Evolutionary conservation across 1,284 basidiomycete species (phyloP), one percentile per base, ranked within the genome.

Genomic region (Cutaneotrichosporon daszewskae): DNA sequence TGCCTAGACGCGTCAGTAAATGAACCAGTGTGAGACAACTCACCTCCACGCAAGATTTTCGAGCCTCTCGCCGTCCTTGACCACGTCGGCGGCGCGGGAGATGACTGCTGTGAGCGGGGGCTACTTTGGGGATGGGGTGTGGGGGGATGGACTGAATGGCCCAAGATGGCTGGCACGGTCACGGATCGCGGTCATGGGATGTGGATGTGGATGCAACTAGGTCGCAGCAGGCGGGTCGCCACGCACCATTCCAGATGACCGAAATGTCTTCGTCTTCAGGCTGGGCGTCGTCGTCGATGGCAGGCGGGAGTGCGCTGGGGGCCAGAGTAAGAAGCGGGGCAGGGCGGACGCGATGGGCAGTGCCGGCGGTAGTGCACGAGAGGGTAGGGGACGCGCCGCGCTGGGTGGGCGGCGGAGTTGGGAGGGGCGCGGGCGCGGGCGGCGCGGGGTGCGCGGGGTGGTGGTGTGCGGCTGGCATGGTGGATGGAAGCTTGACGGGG

Each of bases 11-110:
- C 10, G 51, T 46, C 23, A 49, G 46, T 26, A 29, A 18, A n/a
- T n/a, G n/a, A n/a, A n/a, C n/a, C n/a, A n/a, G n/a, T n/a, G n/a
- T n/a, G n/a, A n/a, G n/a, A n/a, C n/a, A n/a, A 37, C 45, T 46
- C 31, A 68, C 60, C 64, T 45, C 66, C 66, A 69, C 5, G 65
- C 61, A 7, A 69, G 55, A 29, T 69, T 69, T 45, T 69, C 66
- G 20, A 69, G 45, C 11, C 66, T 46, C 29, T 63, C 53, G 12
- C 65, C 65, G 47, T 69, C 66, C 41, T 69, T 66, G 38, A 69
- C 66, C 3, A 69, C 51, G 40, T 69, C 66, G 37, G 63, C 54
- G 4, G 64, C 62, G 27, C 59, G 57, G 1, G 66, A 64, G 24
- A 67, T 62, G 20, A 64, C 66, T 68, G 45, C 10, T 24, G 18